Base-by-base conservation (phyloP, 345 rosid species). In the Bruguiera sexangula region DNA sequence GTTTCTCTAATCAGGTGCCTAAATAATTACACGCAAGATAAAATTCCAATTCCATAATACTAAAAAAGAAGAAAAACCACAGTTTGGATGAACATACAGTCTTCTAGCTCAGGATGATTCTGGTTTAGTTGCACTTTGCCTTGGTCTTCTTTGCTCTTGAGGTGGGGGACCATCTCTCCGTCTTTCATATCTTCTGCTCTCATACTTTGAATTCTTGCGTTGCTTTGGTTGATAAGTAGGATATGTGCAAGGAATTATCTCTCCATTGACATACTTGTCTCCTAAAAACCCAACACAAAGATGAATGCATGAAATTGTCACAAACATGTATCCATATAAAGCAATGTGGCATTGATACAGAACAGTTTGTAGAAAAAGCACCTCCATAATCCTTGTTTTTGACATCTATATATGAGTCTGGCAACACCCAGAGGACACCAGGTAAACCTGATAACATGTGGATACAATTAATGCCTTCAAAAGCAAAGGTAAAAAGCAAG, bases 381-480 rank as follows among this genome's bases (percentile, higher is more conserved):
- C 98, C 98, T 89, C 98, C 98, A 72, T 94, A 94, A 79, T 94
- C 98, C 74, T 94, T 94, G 85, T 94, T 94, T 76, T 94, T 94
- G 56, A 91, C 95, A 74, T 94, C 97, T 52, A 94, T 94, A 79
- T 89, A 94, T 9, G 97, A 94, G 78, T 94, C 98, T 0, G 98
- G 98, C 30, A 94, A 81, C 39, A 91, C 98, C 98, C 98, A 94
- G 5, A 91, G 93, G 65, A 94, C 98, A 24, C 98, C 98, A 67
- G 98, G 98, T 80, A 94, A 79, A 71, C 98, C 98, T 94, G 73
- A 81, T 54, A 63, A 66, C 32, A 68, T 2, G 20, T n/a, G 1
- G 32, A 60, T 1, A 37, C 26, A 63, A 58, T 58, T n/a, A 43
- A 46, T 22, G 65, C 32, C 39, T 5, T 56, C 10, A 15, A 39